Conservation (phyloP, 768 basidiomycete genomes). For the Hemileccinum impolitum region DNA sequence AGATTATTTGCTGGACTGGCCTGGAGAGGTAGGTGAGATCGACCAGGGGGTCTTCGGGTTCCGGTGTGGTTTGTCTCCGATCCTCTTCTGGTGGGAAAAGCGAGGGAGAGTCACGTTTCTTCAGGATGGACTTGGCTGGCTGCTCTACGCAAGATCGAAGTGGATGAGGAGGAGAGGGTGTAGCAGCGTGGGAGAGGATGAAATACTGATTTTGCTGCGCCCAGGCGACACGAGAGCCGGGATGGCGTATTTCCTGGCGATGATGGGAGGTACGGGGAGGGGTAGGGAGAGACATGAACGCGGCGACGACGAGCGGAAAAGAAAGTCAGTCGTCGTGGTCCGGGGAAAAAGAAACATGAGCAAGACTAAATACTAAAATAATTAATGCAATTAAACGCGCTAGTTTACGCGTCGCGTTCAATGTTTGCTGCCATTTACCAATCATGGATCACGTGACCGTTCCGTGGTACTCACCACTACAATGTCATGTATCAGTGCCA, state of each 20-base stretch:
- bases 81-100: constrained; percentile 41
- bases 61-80: constrained; percentile 69
- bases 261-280: constrained; percentile 62
- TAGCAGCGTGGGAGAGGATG: constrained; percentile 32
- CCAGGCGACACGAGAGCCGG: constrained; percentile 47
- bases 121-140: constrained; percentile 70
- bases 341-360: neutral
- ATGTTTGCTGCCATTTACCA: constrained; percentile 28
- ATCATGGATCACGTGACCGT: constrained; percentile 14
- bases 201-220: constrained; percentile 50
- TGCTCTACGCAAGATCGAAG: constrained; percentile 37
- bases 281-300: constrained; percentile 50
- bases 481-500: too few species aligned
- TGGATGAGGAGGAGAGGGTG: constrained; percentile 18
- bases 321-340: constrained; percentile 16
- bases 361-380: constrained; percentile 29
- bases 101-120: constrained; percentile 39
- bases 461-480: too few species aligned
- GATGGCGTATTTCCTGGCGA: constrained; percentile 44
- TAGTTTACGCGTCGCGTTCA: constrained; percentile 40
- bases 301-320: constrained; percentile 12
- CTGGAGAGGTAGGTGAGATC: constrained; percentile 62
- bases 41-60: constrained; percentile 64
- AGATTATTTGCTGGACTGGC: constrained; percentile 60
- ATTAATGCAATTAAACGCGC: constrained; percentile 34